Evolutionary conservation across 2,329 filamentous ascomycete species (phyloP).

Genomic region (Hirsutella thompsonii): DNA sequence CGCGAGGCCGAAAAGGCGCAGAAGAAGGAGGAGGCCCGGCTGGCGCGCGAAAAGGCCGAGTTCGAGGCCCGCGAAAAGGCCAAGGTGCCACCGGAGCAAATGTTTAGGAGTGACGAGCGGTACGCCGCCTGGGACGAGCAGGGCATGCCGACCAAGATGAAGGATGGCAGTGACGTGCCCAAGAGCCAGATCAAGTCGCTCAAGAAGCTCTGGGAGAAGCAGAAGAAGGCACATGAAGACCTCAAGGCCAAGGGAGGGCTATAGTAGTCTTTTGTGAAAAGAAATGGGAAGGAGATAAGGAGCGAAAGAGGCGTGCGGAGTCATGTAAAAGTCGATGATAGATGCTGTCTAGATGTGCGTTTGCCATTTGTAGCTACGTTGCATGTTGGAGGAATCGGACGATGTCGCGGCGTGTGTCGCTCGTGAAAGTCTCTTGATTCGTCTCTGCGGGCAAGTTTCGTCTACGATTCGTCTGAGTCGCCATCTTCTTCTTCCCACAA

Average conservation of each 20-base stretch:
- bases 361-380: too few species aligned
- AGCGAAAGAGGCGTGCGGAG: too few species aligned
- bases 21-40: conserved; percentile 41
- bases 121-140: conserved; percentile 74
- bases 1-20: conserved; percentile 46
- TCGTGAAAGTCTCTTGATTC: too few species aligned
- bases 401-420: too few species aligned
- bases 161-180: conserved; percentile 64
- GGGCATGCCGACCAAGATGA: conserved; percentile 66
- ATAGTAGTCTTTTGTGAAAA: too few species aligned
- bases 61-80: conserved; percentile 44
- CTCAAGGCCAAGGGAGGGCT: conserved; percentile 8
- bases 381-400: too few species aligned
- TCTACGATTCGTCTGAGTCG: too few species aligned
- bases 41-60: conserved; percentile 36
- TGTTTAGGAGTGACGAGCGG: conserved; percentile 43
- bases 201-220: conserved; percentile 78
- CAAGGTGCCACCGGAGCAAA: conserved; percentile 37
- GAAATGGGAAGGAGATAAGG: too few species aligned
- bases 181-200: conserved; percentile 74
- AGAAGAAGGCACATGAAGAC: conserved; percentile 73
- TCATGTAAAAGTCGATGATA: too few species aligned
- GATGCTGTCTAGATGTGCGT: too few species aligned
- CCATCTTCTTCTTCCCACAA: too few species aligned
- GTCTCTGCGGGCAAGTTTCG: too few species aligned